Evolutionary conservation across 2,329 filamentous ascomycete species (phyloP), one percentile per base, ranked within the genome.

Genomic region (Pseudocercospora vitis): DNA sequence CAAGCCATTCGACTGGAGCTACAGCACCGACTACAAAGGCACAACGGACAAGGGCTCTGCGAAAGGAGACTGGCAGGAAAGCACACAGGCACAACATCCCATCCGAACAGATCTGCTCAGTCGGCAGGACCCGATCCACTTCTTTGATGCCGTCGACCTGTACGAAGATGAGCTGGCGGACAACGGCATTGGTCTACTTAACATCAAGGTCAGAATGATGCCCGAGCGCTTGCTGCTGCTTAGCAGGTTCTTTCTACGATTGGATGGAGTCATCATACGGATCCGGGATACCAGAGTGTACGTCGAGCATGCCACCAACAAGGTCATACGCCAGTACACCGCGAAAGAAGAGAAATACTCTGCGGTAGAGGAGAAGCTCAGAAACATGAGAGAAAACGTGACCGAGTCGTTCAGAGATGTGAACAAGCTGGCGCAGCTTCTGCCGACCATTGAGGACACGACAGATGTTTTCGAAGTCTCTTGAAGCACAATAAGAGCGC

Each of bases 131-230:
- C 94, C 94, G 0, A 99, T 99, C 61, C 76, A 95, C 4, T 96
- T 97, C 79, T 95, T 95, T 70, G 92, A 97, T 74, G 91, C 97
- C 65, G 90, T 99, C 32, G 85, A 96, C 64, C 80, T 99, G 44
- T 99, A 95, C 71, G 94, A 99, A 76, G 95, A 95, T 74, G 94
- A 99, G 77, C 82, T 99, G 42, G 94, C 96, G 56, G 94, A 99
- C 72, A 99, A 99, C 68, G 94, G 94, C 57, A 94, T 97, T 63
- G 89, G 90, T 24, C 81, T 96, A 69, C 79, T 95, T 54, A 95
- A 86, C 58, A 90, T 88, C 73, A 99, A 99, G 77, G 77, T 97
- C 47, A 81, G 94, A 55, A 92, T 97, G 52, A 96, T 97, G 86
- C 89, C 91, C 51, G 83, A 86, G 65, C 81, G 94, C 51, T 84